Evolutionary conservation across 164 flowering plant species (phyloP), one percentile per base, ranked within the genome.

Genomic region (Annona cherimola): DNA sequence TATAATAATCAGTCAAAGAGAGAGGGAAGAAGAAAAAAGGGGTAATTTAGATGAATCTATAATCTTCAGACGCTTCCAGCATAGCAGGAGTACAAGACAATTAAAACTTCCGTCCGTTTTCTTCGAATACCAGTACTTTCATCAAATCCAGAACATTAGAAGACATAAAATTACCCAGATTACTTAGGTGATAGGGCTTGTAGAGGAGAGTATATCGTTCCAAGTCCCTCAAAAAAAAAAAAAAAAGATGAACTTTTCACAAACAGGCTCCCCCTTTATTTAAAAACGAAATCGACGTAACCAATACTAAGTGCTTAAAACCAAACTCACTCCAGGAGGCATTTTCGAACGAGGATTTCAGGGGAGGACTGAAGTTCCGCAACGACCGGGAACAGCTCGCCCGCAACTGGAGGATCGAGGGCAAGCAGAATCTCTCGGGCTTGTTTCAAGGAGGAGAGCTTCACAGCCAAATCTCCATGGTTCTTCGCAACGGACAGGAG

Each of bases 381-480:
- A 45, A 94, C 50, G 75, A 80, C 85, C 4, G 97, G 95, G 61
- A 88, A 83, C 1, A 92, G 71, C 76, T 94, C 97, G 3, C 88
- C 82, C 3, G 90, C 90, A 7, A 80, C 68, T 19, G 88, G 78
- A 19, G 92, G 81, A 5, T 85, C 85, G 43, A 78, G 69, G 6
- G 90, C 82, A 4, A 84, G 45, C 40, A 90, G 70, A 40, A 93
- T 83, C 20, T 89, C 95, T 67, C 77, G 90, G 61, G 74, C 93
- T 77, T 92, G 97, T 66, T 73, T 83, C 18, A 94, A 69, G 35
- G 96, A 92, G 4, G 98, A 90, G n/a, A 92, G 83, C 79, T 94
- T 94, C 44, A 94, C 93, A 4, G 91, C 84, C 84, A 94, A 86
- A 81, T 90, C 96, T 2, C 86, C 86, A 54, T 92, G 92, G 85